These are phyloP conservation scores for Neoboletus subvelutipes DNA, from an alignment of 768 basidiomycete genomes.

Conservation along the genomic window DNA sequence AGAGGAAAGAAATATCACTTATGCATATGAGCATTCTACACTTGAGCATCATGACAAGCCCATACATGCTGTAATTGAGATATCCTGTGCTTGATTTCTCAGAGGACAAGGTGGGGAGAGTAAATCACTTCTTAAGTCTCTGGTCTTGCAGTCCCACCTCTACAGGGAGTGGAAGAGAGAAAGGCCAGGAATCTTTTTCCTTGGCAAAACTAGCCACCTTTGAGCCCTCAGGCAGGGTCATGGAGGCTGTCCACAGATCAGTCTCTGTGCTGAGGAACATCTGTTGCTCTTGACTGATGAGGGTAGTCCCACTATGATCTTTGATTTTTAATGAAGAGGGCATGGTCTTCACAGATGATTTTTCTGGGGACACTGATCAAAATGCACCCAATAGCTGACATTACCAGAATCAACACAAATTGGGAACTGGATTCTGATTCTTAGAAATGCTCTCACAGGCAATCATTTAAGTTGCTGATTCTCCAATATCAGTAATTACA, in stretches of 20 bases:
- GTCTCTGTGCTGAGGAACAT: conserved; percentile 38
- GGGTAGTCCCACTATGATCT: conserved; percentile 46
- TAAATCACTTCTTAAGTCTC: conserved; percentile 34
- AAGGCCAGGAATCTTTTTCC: conserved; percentile 49
- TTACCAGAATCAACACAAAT: too few relatives aligned
- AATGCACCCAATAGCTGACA: neutral
- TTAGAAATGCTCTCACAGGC: neutral
- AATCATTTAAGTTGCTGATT: neutral
- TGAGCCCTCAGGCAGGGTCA: conserved; percentile 21
- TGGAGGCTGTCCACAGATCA: conserved; percentile 39
- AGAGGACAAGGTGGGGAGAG: conserved; percentile 49
- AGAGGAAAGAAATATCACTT: too few relatives aligned
- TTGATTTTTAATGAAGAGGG: neutral
- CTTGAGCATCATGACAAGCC: conserved; percentile 46
- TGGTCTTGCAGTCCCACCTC: conserved; percentile 41
- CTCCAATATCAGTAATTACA: neutral
- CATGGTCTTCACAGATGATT: neutral
- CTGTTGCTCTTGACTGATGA: conserved; percentile 45
- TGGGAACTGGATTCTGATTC: neutral
- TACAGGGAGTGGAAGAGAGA: conserved; percentile 44
- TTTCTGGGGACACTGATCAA: neutral
- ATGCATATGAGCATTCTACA: conserved; percentile 48
- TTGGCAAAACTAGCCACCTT: conserved; percentile 37
- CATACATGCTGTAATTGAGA: conserved; percentile 60
- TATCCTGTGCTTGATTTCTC: conserved; percentile 52